Evolutionary conservation across 73 alveolate species (phyloP).

Genomic region (Symbiodinium natans): DNA sequence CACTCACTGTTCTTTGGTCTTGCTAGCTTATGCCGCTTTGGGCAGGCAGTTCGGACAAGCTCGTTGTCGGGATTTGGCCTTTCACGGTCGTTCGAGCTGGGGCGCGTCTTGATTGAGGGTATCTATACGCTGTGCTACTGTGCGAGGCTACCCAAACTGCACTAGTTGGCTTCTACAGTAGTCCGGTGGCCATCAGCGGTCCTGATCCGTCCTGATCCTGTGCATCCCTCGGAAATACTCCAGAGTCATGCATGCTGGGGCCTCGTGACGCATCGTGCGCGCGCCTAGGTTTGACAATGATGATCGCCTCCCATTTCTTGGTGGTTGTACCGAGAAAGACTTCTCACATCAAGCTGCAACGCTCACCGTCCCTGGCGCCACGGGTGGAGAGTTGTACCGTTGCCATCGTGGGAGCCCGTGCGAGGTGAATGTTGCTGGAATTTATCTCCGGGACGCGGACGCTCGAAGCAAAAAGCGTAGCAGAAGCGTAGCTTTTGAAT

Average conservation of each 20-base stretch:
- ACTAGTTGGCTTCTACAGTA: too few species aligned
- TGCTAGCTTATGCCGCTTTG: too few species aligned
- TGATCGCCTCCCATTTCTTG: too few species aligned
- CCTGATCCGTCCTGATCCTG: too few species aligned
- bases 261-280: too few species aligned
- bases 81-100: neutral
- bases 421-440: neutral
- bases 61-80: neutral
- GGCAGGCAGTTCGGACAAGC: neutral
- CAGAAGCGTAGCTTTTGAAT: too few species aligned
- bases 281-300: too few species aligned
- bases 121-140: neutral
- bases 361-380: neutral
- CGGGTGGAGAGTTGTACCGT: neutral
- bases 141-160: neutral
- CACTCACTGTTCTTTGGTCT: too few species aligned
- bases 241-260: too few species aligned
- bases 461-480: neutral
- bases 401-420: conserved; percentile 3
- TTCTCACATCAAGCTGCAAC: conserved; percentile 10
- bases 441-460: neutral
- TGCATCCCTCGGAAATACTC: too few species aligned
- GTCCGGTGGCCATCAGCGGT: too few species aligned
- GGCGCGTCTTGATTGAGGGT: neutral
- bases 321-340: neutral